phyloP scores from a whole-genome alignment of 345 rosid genomes.

The Gossypium herbaceum region DNA sequence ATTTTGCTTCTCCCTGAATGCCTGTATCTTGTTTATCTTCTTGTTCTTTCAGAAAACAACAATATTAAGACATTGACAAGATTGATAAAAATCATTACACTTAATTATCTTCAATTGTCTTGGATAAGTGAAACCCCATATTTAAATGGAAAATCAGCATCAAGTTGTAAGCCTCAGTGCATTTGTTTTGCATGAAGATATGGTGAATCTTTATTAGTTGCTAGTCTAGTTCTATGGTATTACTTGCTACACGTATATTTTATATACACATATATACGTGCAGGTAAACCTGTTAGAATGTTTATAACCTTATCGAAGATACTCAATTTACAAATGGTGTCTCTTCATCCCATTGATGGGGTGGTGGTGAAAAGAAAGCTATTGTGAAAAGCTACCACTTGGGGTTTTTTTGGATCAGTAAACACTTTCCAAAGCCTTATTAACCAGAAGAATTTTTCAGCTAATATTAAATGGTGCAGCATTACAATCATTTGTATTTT shows the following conservation, averaged over 20 bases:
- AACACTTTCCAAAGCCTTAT: background rate
- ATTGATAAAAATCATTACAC: background rate
- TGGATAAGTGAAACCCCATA: background rate
- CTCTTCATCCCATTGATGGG: conserved; percentile 19
- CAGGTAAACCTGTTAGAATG: background rate
- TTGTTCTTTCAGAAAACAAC: background rate
- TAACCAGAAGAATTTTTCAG: background rate
- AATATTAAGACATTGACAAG: conserved; percentile 10
- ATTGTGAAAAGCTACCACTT: background rate
- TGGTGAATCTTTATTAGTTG: background rate
- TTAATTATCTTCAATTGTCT: background rate
- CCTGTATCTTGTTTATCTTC: background rate
- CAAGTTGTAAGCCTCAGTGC: conserved; percentile 6
- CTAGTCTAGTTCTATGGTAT: conserved; percentile 1
- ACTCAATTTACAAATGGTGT: background rate
- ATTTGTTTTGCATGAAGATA: background rate
- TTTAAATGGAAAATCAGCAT: background rate
- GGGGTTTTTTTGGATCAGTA: background rate
- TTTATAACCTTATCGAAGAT: background rate
- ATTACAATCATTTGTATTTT: background rate
- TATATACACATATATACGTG: background rate
- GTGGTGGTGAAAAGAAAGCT: background rate
- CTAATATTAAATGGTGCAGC: background rate
- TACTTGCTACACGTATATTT: background rate
- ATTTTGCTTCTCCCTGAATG: background rate